Evolutionary conservation across 371 early-diverging fungal species (phyloP), one percentile per base, ranked within the genome.

Genomic region (Amoeboaphelidium protococcarum): DNA sequence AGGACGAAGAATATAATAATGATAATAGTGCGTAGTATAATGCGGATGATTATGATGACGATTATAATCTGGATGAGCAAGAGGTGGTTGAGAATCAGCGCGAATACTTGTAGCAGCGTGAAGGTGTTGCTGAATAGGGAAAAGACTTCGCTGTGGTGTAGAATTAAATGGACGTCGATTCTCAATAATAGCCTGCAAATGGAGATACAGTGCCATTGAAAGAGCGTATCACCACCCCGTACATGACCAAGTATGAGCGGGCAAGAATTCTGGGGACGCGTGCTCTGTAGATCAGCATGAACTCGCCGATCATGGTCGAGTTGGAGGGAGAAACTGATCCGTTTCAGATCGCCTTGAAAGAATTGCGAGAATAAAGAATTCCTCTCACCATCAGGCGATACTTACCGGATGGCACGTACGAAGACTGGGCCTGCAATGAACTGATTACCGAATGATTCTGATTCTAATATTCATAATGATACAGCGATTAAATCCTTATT

Each of bases 201-300:
- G n/a, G n/a, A n/a, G n/a, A n/a, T n/a, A n/a, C n/a, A n/a, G n/a
- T n/a, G n/a, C n/a, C n/a, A n/a, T n/a, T n/a, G n/a, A 40, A 45
- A 46, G 45, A 76, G 42, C 67, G 77, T 45, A 66, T 76, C 50
- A 98, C 99, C 3, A 89, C 94, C n/a, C 92, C 96, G 19, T 91
- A 88, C 60, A 86, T 99, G 89, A 98, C 98, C 42, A 98, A 97
- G 64, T 99, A 95, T 64, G 99, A 99, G 65, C 77, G 84, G 47
- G 97, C 99, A 41, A 73, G 94, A 52, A 76, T 98, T 45, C 68
- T 98, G 40, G 99, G 99, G 24, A 82, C 89, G 2, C 64, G 54
- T 45, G 76, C 60, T 60, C 63, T 50, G 58, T 64, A 63, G 42
- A 41, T 57, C 58, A 85, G 86, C 66, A 84, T 95, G 78, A 92